These are phyloP conservation scores for Groenewaldozyma salmanticensis DNA, from an alignment of 805 yeast genomes.

Conservation along the genomic window DNA sequence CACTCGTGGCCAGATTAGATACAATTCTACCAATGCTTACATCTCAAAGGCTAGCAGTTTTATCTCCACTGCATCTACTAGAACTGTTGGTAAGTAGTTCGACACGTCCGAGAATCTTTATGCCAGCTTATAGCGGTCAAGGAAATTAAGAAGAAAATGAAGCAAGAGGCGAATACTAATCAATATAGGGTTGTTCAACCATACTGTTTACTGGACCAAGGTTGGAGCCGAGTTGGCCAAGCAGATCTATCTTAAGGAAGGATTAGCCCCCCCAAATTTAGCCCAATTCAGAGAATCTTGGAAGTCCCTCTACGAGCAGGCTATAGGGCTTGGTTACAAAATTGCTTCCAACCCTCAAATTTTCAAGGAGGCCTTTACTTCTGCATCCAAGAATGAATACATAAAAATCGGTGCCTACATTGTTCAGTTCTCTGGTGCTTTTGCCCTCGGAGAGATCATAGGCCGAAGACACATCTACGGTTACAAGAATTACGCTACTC, in stretches of 20 bases:
- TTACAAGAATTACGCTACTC: conserved; percentile 32
- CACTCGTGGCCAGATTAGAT: neutral
- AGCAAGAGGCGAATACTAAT: neutral
- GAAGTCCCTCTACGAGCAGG: conserved; percentile 40
- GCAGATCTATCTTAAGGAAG: conserved; percentile 84
- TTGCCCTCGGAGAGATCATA: conserved; percentile 88
- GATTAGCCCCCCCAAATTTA: conserved; percentile 79
- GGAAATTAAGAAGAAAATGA: neutral
- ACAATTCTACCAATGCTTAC: neutral
- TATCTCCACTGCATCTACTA: neutral
- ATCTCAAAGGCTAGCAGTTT: neutral
- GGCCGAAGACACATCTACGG: conserved; percentile 94
- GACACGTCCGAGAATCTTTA: neutral
- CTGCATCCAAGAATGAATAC: conserved; percentile 37
- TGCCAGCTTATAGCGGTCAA: neutral
- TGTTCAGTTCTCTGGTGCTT: conserved; percentile 81
- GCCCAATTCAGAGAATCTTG: conserved; percentile 72
- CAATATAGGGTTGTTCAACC: conserved; percentile 35
- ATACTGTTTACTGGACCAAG: conserved; percentile 69
- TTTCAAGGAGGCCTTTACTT: conserved; percentile 26
- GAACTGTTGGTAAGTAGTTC: neutral
- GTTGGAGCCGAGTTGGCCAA: conserved; percentile 57
- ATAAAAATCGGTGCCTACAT: conserved; percentile 64
- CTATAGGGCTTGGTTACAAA: conserved; percentile 23
- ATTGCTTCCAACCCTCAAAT: conserved; percentile 49